A percentile compares a stretch with the other conserved stretches of the same genome.
Evolutionary conservation across 2,329 filamentous ascomycete species (phyloP).

Genomic region (Fonsecaea erecta): DNA sequence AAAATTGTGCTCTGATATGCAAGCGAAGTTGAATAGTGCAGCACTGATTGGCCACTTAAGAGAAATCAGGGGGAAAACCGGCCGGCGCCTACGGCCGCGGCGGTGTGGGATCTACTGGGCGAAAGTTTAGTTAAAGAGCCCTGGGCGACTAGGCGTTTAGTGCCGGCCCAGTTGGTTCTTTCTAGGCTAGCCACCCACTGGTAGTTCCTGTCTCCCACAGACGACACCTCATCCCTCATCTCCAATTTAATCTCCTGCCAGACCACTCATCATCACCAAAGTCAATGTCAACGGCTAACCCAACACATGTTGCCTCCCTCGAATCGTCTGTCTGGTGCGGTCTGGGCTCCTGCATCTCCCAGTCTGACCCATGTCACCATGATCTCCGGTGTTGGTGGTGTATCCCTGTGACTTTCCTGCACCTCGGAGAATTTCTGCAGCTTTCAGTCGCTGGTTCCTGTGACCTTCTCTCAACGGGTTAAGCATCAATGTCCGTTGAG

Average conservation of each 20-base stretch:
- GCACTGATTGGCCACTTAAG: neutral
- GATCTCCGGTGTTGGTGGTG: neutral
- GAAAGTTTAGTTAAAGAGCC: neutral
- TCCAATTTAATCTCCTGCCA: constrained; percentile 6
- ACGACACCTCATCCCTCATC: constrained; percentile 6
- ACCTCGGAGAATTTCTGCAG: constrained; percentile 14
- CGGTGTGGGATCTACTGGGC: constrained; percentile 2
- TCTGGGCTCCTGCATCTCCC: neutral
- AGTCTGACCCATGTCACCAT: neutral
- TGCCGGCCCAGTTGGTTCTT: neutral
- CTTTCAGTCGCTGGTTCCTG: neutral
- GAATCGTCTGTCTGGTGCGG: neutral
- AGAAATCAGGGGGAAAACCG: constrained; percentile 3
- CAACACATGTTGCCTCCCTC: neutral
- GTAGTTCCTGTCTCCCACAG: neutral
- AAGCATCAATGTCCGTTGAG: neutral
- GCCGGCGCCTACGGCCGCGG: neutral
- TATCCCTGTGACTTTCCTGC: neutral
- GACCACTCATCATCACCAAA: constrained; percentile 10
- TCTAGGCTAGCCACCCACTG: constrained; percentile 3
- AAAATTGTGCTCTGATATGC: neutral
- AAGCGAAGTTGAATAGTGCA: constrained; percentile 1
- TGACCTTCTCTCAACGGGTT: neutral
- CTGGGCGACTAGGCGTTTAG: neutral
- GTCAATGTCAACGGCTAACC: neutral